A percentile compares a stretch with the other conserved stretches of the same genome.
phyloP scores from a whole-genome alignment of 2,329 filamentous ascomycete genomes.

The Xylariales sp. region DNA sequence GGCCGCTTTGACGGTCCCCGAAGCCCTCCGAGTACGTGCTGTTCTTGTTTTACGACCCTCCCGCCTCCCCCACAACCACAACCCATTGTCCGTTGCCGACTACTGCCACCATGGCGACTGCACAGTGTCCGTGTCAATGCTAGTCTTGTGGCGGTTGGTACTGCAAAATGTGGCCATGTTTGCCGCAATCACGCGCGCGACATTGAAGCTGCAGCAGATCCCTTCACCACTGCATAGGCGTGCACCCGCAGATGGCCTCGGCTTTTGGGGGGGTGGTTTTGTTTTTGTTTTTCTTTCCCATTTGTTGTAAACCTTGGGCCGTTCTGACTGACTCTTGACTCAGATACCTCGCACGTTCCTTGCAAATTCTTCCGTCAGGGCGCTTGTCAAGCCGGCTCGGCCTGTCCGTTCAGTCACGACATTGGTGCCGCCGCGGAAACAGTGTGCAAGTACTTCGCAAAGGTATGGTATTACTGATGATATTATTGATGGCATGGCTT shows the following conservation, averaged over 20 bases:
- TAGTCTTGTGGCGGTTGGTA: no score
- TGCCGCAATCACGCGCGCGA: neutral
- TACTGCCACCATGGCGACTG: neutral
- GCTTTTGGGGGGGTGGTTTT: no score
- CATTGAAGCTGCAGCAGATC: no score
- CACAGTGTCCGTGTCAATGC: no score
- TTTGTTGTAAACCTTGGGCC: no score
- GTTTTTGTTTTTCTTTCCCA: no score
- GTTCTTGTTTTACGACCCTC: neutral
- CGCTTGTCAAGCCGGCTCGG: slow-evolving; percentile 90
- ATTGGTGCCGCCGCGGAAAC: slow-evolving; percentile 80
- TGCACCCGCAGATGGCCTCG: no score
- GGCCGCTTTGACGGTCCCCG: slow-evolving; percentile 54
- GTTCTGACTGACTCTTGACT: no score
- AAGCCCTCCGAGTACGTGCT: slow-evolving; percentile 58
- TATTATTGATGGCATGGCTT: no score
- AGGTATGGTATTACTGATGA: no score
- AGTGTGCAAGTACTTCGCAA: slow-evolving; percentile 98
- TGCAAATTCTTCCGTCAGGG: slow-evolving; percentile 99
- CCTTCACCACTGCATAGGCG: no score
- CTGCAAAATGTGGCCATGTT: neutral
- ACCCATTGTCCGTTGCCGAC: neutral
- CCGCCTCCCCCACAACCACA: no score
- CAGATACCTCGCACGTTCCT: slow-evolving; percentile 93
- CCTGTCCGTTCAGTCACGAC: slow-evolving; percentile 95